Percentiles rank a stretch among this genome's conserved stretches.
Conservation (phyloP, 2,329 filamentous ascomycete species). For the Hymenoscyphus occultus region DNA sequence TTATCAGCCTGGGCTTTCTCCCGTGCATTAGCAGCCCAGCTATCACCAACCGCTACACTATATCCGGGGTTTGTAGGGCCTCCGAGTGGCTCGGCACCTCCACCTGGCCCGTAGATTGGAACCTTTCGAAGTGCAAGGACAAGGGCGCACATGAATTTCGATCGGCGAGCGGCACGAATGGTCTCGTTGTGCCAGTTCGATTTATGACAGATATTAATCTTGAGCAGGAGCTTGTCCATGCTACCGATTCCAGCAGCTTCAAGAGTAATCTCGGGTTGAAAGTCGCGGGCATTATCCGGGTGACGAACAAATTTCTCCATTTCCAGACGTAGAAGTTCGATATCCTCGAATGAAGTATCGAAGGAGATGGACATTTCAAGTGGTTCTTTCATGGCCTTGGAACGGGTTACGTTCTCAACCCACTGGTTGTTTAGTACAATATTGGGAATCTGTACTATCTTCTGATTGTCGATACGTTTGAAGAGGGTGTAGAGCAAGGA, state of each 20-base stretch:
- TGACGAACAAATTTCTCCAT: slow-evolving; percentile 81
- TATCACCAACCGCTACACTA: slow-evolving; percentile 71
- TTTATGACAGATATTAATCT: slow-evolving; percentile 86
- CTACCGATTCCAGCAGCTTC: slow-evolving; percentile 76
- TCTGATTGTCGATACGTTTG: slow-evolving; percentile 76
- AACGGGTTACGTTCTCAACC: slow-evolving; percentile 91
- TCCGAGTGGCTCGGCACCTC: slow-evolving; percentile 59
- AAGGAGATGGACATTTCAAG: slow-evolving; percentile 77
- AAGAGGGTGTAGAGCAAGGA: slow-evolving; percentile 93
- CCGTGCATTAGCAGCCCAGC: slow-evolving; percentile 62
- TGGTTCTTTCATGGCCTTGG: slow-evolving; percentile 84
- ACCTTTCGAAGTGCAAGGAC: slow-evolving; percentile 81
- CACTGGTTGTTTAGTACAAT: slow-evolving; percentile 88
- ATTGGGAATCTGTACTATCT: slow-evolving; percentile 78
- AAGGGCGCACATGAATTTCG: slow-evolving; percentile 96
- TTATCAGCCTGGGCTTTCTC: slow-evolving; percentile 57
- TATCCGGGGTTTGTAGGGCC: slow-evolving; percentile 75
- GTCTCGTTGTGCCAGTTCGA: slow-evolving; percentile 88
- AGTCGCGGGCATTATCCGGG: slow-evolving; percentile 86
- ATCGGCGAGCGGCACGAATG: slow-evolving; percentile 75
- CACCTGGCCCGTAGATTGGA: slow-evolving; percentile 79
- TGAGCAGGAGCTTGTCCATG: slow-evolving; percentile 82
- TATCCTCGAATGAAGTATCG: slow-evolving; percentile 84
- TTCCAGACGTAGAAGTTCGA: slow-evolving; percentile 79
- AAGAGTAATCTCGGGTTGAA: slow-evolving; percentile 78